phyloP scores from a whole-genome alignment of 345 rosid species.

The Ceriops tagal region DNA sequence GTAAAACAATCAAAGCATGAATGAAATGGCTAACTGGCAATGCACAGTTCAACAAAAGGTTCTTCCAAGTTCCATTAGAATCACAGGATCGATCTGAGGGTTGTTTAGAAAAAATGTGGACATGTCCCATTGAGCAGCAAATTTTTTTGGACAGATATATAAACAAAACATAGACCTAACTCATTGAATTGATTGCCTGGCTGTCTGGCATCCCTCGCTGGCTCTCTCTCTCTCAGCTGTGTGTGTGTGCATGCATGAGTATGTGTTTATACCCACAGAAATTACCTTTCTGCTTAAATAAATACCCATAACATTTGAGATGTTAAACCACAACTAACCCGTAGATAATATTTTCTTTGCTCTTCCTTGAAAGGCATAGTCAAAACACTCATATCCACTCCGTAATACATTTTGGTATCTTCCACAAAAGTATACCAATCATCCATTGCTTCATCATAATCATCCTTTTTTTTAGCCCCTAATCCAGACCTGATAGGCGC shows the following conservation, averaged over 20 bases:
- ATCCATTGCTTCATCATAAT: slow-evolving; percentile 73
- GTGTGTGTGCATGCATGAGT: no score
- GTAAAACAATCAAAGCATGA: not conserved
- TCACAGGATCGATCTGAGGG: not conserved
- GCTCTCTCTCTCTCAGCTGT: no score
- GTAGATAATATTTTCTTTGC: slow-evolving; percentile 80
- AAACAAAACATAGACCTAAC: not conserved
- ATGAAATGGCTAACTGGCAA: not conserved
- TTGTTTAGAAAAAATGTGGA: not conserved
- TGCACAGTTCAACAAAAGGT: not conserved
- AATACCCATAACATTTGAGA: not conserved
- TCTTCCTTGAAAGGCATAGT: slow-evolving; percentile 69
- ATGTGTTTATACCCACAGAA: no score
- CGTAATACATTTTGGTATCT: slow-evolving; percentile 62
- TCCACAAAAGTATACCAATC: slow-evolving; percentile 73
- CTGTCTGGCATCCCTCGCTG: no score
- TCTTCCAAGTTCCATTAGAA: not conserved
- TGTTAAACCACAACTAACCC: slow-evolving; percentile 40
- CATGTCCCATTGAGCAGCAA: not conserved
- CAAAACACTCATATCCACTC: slow-evolving; percentile 78
- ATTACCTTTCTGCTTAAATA: not conserved
- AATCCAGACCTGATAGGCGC: slow-evolving; percentile 77
- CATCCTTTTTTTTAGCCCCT: slow-evolving; percentile 59
- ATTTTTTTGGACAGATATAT: not conserved
- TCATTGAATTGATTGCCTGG: not conserved